These are phyloP conservation scores for Calonectria hawksworthii DNA, from an alignment of 2,329 filamentous ascomycete species.

Conservation along the genomic window DNA sequence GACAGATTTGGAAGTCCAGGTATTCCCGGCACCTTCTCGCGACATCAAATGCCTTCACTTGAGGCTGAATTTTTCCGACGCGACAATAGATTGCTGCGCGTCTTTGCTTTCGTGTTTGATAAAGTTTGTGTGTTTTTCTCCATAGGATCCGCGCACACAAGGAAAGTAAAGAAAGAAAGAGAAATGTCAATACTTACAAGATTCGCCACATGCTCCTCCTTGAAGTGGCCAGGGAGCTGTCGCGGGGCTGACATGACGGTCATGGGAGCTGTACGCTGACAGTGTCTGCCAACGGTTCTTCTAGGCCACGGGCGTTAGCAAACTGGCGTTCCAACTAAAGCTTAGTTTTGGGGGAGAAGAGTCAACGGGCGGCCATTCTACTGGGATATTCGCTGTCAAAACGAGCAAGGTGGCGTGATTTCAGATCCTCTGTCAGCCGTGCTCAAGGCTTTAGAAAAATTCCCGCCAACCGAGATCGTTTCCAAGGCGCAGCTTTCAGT, in stretches of 20 bases:
- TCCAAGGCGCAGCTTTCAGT: constrained; percentile 37
- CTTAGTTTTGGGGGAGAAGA: constrained; percentile 29
- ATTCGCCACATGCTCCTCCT: constrained; percentile 47
- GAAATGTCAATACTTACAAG: constrained; percentile 46
- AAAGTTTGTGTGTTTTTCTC: constrained; percentile 13
- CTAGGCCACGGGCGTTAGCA: constrained; percentile 36
- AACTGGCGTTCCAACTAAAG: constrained; percentile 28
- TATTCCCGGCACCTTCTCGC: constrained; percentile 39
- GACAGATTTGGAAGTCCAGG: constrained; percentile 32
- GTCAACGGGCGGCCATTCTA: constrained; percentile 30
- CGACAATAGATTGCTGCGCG: constrained; percentile 31
- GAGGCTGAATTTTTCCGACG: constrained; percentile 41
- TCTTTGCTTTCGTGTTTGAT: constrained; percentile 20
- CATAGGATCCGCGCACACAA: not conserved
- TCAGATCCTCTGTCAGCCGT: constrained; percentile 37
- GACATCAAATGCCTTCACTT: constrained; percentile 38
- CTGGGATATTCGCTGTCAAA: constrained; percentile 41
- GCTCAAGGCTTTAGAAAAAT: constrained; percentile 36
- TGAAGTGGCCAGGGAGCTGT: constrained; percentile 47
- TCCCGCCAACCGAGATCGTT: constrained; percentile 37
- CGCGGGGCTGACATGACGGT: constrained; percentile 49
- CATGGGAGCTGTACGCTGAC: constrained; percentile 35
- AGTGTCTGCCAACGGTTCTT: constrained; percentile 32
- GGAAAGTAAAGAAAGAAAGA: constrained; percentile 5
- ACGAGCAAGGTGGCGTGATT: constrained; percentile 42